Evolutionary conservation across 2,329 filamentous ascomycete genomes (phyloP).

Genomic region (Tolypocladium tropicale): DNA sequence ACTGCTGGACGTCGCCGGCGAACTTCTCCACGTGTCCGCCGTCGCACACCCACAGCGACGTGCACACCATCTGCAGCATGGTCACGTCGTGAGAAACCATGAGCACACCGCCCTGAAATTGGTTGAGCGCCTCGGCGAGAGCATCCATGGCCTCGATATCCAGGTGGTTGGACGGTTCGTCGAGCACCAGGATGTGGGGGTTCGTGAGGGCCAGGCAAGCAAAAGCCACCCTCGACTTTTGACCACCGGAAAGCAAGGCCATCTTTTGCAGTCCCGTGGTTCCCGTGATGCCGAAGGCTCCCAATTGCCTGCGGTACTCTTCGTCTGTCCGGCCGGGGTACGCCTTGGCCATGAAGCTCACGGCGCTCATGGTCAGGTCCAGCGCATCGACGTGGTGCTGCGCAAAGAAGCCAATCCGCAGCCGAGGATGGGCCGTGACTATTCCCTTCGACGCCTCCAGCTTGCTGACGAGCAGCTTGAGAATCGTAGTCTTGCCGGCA

Average conservation of each 20-base stretch:
- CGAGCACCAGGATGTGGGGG: slow-evolving; percentile 92
- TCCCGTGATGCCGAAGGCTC: slow-evolving; percentile 82
- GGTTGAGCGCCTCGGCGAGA: slow-evolving; percentile 68
- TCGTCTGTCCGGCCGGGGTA: slow-evolving; percentile 91
- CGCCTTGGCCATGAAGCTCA: slow-evolving; percentile 89
- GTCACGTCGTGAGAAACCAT: slow-evolving; percentile 99
- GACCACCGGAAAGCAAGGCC: slow-evolving; percentile 85
- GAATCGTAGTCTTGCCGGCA: slow-evolving; percentile 95
- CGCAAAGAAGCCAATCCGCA: slow-evolving; percentile 92
- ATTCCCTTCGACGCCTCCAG: slow-evolving; percentile 66
- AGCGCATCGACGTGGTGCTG: slow-evolving; percentile 97
- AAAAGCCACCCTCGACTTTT: slow-evolving; percentile 97
- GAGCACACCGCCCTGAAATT: slow-evolving; percentile 88
- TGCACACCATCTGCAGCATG: slow-evolving; percentile 95
- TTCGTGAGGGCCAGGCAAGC: slow-evolving; percentile 90
- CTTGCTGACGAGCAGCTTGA: slow-evolving; percentile 91
- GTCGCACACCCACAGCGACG: slow-evolving; percentile 92
- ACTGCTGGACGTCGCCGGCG: slow-evolving; percentile 85
- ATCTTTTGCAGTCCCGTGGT: slow-evolving; percentile 97
- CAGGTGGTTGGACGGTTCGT: slow-evolving; percentile 96
- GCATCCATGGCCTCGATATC: slow-evolving; percentile 99
- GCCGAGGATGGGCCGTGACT: slow-evolving; percentile 78
- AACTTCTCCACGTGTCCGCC: slow-evolving; percentile 92
- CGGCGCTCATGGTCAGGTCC: slow-evolving; percentile 78
- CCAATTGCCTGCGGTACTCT: slow-evolving; percentile 90